phyloP scores from a whole-genome alignment of 306 rosid species.

The Castanea sativa region DNA sequence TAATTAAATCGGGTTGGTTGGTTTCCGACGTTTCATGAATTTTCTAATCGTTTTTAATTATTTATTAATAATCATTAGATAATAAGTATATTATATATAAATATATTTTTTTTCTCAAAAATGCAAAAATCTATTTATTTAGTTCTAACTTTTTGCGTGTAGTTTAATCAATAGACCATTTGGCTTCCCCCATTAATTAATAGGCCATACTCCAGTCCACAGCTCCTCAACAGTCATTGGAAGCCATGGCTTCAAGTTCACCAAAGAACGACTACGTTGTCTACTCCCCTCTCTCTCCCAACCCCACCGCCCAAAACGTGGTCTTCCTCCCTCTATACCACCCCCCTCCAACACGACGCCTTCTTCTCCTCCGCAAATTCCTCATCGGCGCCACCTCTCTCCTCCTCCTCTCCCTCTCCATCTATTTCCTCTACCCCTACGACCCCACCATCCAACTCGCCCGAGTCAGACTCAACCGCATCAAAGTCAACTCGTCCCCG shows the following conservation, averaged over 20 bases:
- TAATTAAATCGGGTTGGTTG: no score
- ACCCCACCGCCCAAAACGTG: conserved; percentile 44
- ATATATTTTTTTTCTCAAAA: no score
- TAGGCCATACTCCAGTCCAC: not conserved
- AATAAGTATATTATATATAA: no score
- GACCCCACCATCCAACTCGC: conserved; percentile 56
- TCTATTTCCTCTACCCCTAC: conserved; percentile 62
- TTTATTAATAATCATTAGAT: no score
- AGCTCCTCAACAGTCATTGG: not conserved
- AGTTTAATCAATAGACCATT: no score
- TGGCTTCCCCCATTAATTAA: not conserved
- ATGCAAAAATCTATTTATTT: no score
- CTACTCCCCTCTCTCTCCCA: conserved; percentile 54
- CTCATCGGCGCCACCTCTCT: conserved; percentile 20
- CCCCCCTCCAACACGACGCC: conserved; percentile 5
- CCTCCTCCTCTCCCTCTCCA: conserved; percentile 38
- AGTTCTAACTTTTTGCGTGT: no score
- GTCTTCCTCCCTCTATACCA: conserved; percentile 58
- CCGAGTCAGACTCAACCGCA: conserved; percentile 53
- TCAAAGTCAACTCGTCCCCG: conserved; percentile 45
- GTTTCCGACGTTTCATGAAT: no score
- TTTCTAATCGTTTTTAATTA: no score
- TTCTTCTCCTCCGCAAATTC: conserved; percentile 16
- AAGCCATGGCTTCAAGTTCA: conserved; percentile 35
- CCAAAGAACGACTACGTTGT: conserved; percentile 34